Conservation (phyloP, 345 rosid species). For the Gossypium raimondii region DNA sequence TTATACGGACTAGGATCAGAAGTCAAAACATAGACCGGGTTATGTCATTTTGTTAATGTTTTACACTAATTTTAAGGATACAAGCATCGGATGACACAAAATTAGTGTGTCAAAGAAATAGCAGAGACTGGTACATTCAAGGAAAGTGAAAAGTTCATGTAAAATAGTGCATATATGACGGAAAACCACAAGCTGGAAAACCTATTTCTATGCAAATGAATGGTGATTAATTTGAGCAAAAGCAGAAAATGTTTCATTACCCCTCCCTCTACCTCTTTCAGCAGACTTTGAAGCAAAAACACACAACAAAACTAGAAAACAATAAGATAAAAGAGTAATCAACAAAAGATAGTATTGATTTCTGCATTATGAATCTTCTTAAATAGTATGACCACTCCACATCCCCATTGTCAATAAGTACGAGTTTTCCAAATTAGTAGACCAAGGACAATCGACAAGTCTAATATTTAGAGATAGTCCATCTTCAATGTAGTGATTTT, state of each 20-base stretch:
- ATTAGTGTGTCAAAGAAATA: neutral
- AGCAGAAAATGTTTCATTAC: neutral
- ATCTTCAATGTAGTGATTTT: conserved; percentile 2
- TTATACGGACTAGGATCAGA: neutral
- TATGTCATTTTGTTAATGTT: neutral
- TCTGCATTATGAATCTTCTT: neutral
- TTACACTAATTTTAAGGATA: neutral
- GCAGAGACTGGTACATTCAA: neutral
- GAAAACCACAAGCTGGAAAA: neutral
- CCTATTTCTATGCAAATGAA: neutral
- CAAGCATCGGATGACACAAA: neutral
- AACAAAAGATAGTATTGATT: neutral
- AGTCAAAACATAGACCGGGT: neutral
- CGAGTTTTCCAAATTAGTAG: neutral
- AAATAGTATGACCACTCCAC: neutral
- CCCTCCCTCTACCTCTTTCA: neutral
- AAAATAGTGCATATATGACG: neutral
- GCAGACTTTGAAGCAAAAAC: neutral
- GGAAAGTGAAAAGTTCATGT: neutral
- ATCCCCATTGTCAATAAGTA: neutral
- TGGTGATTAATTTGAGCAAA: neutral
- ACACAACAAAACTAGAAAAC: neutral
- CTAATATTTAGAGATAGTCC: neutral
- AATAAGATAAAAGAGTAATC: neutral
- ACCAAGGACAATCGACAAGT: neutral